Conservation (phyloP, 1,284 basidiomycete species). For the Kalmanozyma brasiliensis region DNA sequence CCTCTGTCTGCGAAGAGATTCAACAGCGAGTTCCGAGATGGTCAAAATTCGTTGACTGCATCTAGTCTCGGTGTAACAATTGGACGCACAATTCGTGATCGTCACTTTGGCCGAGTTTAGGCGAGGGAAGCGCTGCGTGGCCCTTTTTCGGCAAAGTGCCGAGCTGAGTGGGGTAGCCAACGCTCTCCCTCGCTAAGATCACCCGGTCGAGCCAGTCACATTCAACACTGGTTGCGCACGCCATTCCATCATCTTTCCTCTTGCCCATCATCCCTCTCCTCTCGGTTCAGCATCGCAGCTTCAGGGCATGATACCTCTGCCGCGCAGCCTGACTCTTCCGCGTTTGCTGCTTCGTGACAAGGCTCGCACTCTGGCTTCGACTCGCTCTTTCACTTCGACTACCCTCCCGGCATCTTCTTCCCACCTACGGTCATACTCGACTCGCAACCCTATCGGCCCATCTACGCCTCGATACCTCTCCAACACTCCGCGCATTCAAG, state of each 20-base stretch:
- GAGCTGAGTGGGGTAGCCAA: constrained; percentile 6
- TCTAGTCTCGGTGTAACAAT: constrained; percentile 19
- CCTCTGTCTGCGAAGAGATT: too few relatives aligned
- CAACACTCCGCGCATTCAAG: constrained; percentile 1
- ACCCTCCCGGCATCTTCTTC: background rate
- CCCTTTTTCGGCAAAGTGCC: constrained; percentile 16
- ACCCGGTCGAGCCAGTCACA: constrained; percentile 10
- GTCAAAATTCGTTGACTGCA: too few relatives aligned
- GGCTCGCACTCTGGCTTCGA: constrained; percentile 18
- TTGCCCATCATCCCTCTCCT: background rate
- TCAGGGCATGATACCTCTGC: constrained; percentile 3
- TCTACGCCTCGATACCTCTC: constrained; percentile 5
- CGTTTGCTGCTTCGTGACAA: constrained; percentile 41
- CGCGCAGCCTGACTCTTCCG: constrained; percentile 37
- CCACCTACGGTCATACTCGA: constrained; percentile 1
- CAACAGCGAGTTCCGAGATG: too few relatives aligned
- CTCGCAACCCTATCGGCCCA: background rate
- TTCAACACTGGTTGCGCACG: constrained; percentile 1
- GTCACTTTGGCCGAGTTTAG: too few relatives aligned
- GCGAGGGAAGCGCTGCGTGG: constrained; percentile 25
- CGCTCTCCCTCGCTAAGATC: too few relatives aligned
- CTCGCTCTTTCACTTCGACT: constrained; percentile 11
- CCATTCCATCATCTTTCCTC: background rate
- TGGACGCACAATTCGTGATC: constrained; percentile 12
- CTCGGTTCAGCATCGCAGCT: background rate